Evolutionary conservation across 345 rosid genomes (phyloP), one percentile per base, ranked within the genome.

Genomic region (Bruguiera gymnorhiza): DNA sequence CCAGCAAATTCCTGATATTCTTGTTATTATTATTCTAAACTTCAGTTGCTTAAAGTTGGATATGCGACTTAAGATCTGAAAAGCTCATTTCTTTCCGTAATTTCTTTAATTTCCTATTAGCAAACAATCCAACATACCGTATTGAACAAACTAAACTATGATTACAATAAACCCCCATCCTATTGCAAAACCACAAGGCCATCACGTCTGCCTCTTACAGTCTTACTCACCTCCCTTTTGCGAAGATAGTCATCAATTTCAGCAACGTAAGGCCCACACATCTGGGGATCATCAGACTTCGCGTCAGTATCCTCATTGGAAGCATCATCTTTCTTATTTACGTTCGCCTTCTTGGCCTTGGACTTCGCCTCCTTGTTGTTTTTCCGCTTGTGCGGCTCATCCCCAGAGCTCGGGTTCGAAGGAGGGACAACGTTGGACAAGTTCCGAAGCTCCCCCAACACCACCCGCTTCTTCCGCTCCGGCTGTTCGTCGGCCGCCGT

Each of bases 371-470:
- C 13, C 29, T 68, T 74, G 21, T 20, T 39, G 32, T 46, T 68
- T 61, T 18, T 37, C 53, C 68, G 56, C 39, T 13, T 55, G 11
- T 32, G 69, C 29, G 52, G 62, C 31, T 36, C 62, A 26, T 43
- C 53, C n/a, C 30, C 75, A 26, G 61, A 57, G 23, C 31, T 32
- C 2, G 66, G 63, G 65, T 34, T 27, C 21, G 1, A 51, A 3
- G 81, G 11, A 74, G 65, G 65, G 24, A 57, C 70, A 31, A 76
- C 65, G 63, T 85, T 92, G 26, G 85, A 76, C 16, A 81, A 20
- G 60, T 82, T 79, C 11, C 81, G 76, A 15, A 87, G 80, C 78
- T 93, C 97, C 0, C 97, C 91, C 54, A 90, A 79, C 9, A 82
- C 91, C 19, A 85, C 87, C 54, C 95, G 79, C 73, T 85, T 93